Evolutionary conservation across 1,284 basidiomycete genomes (phyloP), one percentile per base, ranked within the genome.

Genomic region (Ustilago nuda): DNA sequence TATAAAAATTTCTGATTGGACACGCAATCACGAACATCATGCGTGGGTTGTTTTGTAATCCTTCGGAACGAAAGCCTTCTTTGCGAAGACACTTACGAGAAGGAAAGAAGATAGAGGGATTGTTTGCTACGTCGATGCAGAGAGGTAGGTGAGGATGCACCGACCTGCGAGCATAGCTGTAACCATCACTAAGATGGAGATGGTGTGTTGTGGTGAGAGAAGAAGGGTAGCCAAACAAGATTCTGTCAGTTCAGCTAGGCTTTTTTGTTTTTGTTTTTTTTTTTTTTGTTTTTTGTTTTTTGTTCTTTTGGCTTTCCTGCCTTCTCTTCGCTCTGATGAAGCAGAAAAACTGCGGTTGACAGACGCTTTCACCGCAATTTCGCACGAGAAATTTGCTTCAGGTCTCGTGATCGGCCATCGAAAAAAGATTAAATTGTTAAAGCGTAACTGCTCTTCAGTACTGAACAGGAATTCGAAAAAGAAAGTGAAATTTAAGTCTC

Each of bases 1-100:
- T 76, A 76, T 76, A 70, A 66, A 70, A 70, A 61, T 51, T 68
- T 72, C 61, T 69, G 67, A 66, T 67, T 68, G 73, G 48, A 41
- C 58, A 64, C 69, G 73, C 73, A 76, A 72, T 76, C 73, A 76
- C 52, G 45, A 55, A 68, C 64, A 66, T 76, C 73, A 76, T 68
- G 73, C 73, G 66, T 64, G 51, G 58, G 59, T 41, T 65, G 15
- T 56, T 63, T 41, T 76, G 61, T 76, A 72, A 76, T 76, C 73
- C 69, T 76, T 67, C 39, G 15, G 50, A 33, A 45, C 17, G n/a
- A 45, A 23, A 27, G 45, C 27, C 23, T 5, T 11, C 9, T 17
- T 45, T 45, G 30, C 15, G 36, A 61, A 56, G 63, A 66, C 52
- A 72, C 69, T 72, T 66, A 66, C 69, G 39, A 57, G 13, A 17